A percentile compares a stretch with the other conserved stretches of the same genome.
phyloP scores from a whole-genome alignment of 2,329 filamentous ascomycete species.

The Stylonectria norvegica region DNA sequence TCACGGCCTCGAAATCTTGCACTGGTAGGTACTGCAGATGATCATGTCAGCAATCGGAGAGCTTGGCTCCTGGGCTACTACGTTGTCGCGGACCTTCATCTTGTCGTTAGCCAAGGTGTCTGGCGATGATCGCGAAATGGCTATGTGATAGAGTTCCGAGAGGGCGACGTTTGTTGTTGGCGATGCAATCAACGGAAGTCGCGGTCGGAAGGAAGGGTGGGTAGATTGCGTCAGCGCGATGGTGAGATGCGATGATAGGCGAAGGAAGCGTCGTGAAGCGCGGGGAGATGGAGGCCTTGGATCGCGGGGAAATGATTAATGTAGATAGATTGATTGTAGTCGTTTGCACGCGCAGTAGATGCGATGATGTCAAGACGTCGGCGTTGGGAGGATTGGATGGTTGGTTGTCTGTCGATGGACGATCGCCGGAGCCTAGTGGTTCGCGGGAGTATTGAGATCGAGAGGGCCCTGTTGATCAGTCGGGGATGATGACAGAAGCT shows the following conservation, averaged over 20 bases:
- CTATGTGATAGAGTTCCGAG: conserved; percentile 9
- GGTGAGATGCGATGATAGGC: conserved; percentile 20
- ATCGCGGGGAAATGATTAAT: no score
- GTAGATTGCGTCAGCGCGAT: conserved; percentile 32
- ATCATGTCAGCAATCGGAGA: conserved; percentile 15
- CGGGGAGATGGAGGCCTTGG: not conserved
- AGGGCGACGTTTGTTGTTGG: conserved; percentile 7
- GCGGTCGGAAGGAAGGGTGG: conserved; percentile 14
- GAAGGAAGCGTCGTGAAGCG: conserved; percentile 7
- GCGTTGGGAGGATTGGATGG: conserved; percentile 9
- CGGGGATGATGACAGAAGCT: conserved; percentile 20
- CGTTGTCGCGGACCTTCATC: conserved; percentile 37
- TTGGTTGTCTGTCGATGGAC: conserved; percentile 7
- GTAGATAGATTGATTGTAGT: conserved; percentile 6
- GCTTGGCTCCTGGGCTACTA: not conserved
- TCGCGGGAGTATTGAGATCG: conserved; percentile 15
- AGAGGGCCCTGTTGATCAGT: conserved; percentile 17
- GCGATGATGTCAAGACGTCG: conserved; percentile 8
- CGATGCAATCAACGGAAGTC: conserved; percentile 15
- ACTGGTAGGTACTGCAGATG: conserved; percentile 77
- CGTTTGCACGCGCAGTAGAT: conserved; percentile 9
- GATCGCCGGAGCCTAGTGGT: conserved; percentile 22
- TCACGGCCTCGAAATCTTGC: conserved; percentile 86
- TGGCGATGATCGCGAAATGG: conserved; percentile 2
- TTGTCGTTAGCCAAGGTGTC: conserved; percentile 16